Percentiles rank a stretch among this genome's conserved stretches.
Conservation (phyloP, 78 protist genomes). For the Bigelowiella natans region DNA sequence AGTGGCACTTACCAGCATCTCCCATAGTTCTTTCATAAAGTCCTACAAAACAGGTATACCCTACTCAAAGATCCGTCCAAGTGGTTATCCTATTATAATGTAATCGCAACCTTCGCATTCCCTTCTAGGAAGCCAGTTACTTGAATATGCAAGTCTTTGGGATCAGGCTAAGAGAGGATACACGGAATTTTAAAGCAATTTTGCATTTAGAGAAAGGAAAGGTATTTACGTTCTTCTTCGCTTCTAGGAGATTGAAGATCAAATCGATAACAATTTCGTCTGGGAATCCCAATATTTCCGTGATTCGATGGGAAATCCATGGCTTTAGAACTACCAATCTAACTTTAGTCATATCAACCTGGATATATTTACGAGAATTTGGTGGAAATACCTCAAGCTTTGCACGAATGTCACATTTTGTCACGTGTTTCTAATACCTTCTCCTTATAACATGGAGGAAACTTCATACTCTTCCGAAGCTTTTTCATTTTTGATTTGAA, state of each 20-base stretch:
- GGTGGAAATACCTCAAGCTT: too few species aligned
- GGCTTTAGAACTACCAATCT: slow-evolving; percentile 23
- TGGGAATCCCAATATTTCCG: slow-evolving; percentile 26
- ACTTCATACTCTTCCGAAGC: neutral
- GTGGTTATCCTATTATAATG: too few species aligned
- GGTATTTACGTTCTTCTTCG: neutral
- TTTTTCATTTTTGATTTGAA: neutral
- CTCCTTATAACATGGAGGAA: neutral
- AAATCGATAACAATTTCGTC: slow-evolving; percentile 30
- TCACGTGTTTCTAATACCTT: too few species aligned
- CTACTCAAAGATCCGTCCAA: too few species aligned
- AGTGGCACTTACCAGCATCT: neutral
- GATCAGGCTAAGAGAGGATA: neutral
- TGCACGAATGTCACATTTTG: too few species aligned
- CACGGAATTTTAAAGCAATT: too few species aligned
- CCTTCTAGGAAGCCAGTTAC: neutral
- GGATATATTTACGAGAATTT: too few species aligned
- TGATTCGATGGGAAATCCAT: slow-evolving; percentile 24
- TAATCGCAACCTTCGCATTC: too few species aligned
- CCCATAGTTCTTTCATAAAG: neutral
- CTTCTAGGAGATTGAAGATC: neutral
- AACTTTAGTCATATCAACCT: slow-evolving; percentile 44
- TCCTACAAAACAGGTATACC: neutral
- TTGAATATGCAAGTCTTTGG: neutral
- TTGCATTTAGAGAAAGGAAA: neutral